These are phyloP conservation scores for Xerocomellus amylosporus DNA, from an alignment of 768 basidiomycete genomes.

Conservation along the genomic window DNA sequence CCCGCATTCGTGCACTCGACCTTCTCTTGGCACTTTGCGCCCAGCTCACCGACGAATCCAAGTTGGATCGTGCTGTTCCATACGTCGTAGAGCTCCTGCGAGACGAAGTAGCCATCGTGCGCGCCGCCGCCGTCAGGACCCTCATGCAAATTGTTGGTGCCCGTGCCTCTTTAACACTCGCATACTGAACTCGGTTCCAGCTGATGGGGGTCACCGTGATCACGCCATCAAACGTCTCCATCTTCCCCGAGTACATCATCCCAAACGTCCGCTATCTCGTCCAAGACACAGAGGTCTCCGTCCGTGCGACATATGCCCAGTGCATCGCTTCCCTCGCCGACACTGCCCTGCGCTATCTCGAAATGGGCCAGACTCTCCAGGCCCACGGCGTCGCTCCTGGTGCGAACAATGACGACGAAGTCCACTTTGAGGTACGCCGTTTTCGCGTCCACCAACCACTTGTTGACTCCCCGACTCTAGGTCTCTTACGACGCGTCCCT, in stretches of 20 bases:
- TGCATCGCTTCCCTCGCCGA: constrained; percentile 84
- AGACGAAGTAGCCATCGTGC: constrained; percentile 81
- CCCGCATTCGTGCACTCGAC: constrained; percentile 82
- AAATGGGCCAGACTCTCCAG: constrained; percentile 90
- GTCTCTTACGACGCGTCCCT: constrained; percentile 88
- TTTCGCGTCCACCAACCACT: neutral
- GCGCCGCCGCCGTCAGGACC: constrained; percentile 74
- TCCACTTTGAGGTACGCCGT: constrained; percentile 68
- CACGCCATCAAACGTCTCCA: constrained; percentile 57
- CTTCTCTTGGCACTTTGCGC: constrained; percentile 78
- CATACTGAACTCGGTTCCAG: constrained; percentile 37
- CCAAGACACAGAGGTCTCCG: constrained; percentile 81
- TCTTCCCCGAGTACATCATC: constrained; percentile 94
- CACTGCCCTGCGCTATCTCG: constrained; percentile 82
- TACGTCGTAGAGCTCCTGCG: constrained; percentile 86
- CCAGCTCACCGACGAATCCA: constrained; percentile 91
- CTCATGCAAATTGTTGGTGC: constrained; percentile 77
- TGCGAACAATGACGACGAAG: constrained; percentile 49
- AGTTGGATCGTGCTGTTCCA: constrained; percentile 89
- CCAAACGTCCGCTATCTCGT: constrained; percentile 84
- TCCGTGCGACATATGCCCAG: constrained; percentile 78
- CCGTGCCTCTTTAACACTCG: neutral
- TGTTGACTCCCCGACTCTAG: constrained; percentile 38
- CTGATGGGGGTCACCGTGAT: constrained; percentile 68
- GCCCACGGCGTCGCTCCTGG: constrained; percentile 65